phyloP scores from a whole-genome alignment of 2,329 filamentous ascomycete genomes.

The Fusarium penzigii region DNA sequence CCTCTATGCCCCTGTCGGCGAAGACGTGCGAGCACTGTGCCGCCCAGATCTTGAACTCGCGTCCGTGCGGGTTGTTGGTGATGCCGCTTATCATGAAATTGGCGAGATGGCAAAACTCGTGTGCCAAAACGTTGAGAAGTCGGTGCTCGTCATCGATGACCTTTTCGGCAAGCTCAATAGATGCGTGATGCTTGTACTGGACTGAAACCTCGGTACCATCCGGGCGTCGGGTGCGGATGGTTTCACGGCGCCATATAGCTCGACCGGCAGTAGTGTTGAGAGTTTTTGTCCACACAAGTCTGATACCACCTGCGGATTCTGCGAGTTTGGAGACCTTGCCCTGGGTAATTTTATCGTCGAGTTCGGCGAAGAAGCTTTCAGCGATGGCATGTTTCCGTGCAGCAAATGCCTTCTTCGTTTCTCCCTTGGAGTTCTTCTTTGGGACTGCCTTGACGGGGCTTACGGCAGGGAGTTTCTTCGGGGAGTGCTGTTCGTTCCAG shows the following conservation, averaged over 20 bases:
- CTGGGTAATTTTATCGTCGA: constrained; percentile 66
- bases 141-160: constrained; percentile 78
- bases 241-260: constrained; percentile 70
- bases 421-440: constrained; percentile 39
- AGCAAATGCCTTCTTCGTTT: constrained; percentile 61
- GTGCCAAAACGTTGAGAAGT: constrained; percentile 87
- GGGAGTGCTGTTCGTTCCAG: constrained; percentile 65
- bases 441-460: constrained; percentile 32
- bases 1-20: constrained; percentile 63
- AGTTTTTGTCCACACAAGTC: constrained; percentile 74
- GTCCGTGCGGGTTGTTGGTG: constrained; percentile 76
- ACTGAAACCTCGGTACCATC: constrained; percentile 29
- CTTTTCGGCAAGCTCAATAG: constrained; percentile 86
- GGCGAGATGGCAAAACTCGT: constrained; percentile 93
- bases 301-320: constrained; percentile 66
- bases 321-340: constrained; percentile 61
- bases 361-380: constrained; percentile 62
- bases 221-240: constrained; percentile 39
- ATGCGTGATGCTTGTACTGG: constrained; percentile 61
- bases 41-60: constrained; percentile 79
- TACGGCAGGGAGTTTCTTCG: constrained; percentile 42
- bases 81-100: constrained; percentile 85
- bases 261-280: constrained; percentile 78
- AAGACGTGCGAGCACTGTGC: constrained; percentile 57
- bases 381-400: constrained; percentile 63